Evolutionary conservation across 140 eudicot genomes (phyloP), one percentile per base, ranked within the genome.

Genomic region (Stevia rebaudiana): DNA sequence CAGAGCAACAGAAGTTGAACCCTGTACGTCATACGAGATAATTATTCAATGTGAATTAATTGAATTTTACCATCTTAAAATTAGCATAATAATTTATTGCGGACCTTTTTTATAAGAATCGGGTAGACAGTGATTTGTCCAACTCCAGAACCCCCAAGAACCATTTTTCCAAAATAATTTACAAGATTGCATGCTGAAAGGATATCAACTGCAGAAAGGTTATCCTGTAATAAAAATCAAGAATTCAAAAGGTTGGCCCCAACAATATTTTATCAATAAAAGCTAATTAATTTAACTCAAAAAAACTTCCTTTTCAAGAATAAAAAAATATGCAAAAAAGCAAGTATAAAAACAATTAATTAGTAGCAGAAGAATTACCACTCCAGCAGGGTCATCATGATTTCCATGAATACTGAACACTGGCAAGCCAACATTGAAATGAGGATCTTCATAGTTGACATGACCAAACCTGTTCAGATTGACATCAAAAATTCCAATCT

Each of bases 301-400:
- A 2, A 18, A 10, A 47, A n/a, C n/a, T n/a, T n/a, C n/a, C n/a
- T n/a, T n/a, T n/a, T n/a, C n/a, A n/a, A n/a, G n/a, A n/a, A n/a
- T n/a, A n/a, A n/a, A n/a, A n/a, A n/a, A n/a, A n/a, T n/a, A n/a
- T 31, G 17, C 21, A 21, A 11, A 3, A 5, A 52, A 36, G 7
- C n/a, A n/a, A n/a, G n/a, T n/a, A n/a, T n/a, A n/a, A 28, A 28
- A 4, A 28, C 33, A 28, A 28, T 28, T 28, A 4, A 28, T 28
- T 4, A 28, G 33, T 28, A n/a, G n/a, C n/a, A n/a, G n/a, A n/a
- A n/a, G 3, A 8, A 60, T 66, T 85, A 92, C 98, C 98, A 92
- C 98, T 75, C 98, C 98, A 77, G 98, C 96, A 67, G 98, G 98
- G 73, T 92, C 98, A 61, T 92, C 98, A 60, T 92, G 98, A 80